Base-by-base conservation (phyloP, 2,329 filamentous ascomycete species). In the Alternaria postmessia region DNA sequence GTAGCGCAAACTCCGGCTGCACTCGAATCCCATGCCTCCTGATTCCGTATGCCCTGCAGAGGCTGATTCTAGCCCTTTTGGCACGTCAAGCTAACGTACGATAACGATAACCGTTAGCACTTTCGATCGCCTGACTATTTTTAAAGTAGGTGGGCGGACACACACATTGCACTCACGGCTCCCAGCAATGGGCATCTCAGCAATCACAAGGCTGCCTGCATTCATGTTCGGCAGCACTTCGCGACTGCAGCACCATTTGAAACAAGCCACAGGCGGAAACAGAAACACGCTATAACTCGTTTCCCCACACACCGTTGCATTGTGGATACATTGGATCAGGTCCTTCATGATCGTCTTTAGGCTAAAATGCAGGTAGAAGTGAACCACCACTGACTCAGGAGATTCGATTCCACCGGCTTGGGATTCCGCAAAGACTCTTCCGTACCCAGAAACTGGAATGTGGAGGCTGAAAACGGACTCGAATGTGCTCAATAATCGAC, bases 181-280 rank as follows among this genome's bases (percentile, higher is more conserved):
- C 22, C 22, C 22, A 24, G 22, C 5, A 24, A 24, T 24, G 24
- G n/a, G 26, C 11, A 11, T 32, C 44, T 4, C 30, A 32, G 18
- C 4, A n/a, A 48, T 7, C 20, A 48, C 18, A 24, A 22, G 14
- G 32, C 32, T 48, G 18, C 7, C 5, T n/a, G 38, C 39, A 30
- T 38, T 42, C 26, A 34, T 4, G 36, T n/a, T 22, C 24, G 32
- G 55, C 11, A 24, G 24, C 24, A 34, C 30, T 41, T 47, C 43
- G 42, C 32, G 26, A 47, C 38, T 16, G 44, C 49, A 34, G 12
- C 28, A 28, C 20, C 7, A 16, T 28, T 24, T 53, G 56, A 54
- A 59, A 49, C 51, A 43, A 59, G 51, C 28, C 43, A 54, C 20
- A 20, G 18, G 56, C 38, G 38, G 26, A n/a, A 18, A 20, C 9